phyloP scores from a whole-genome alignment of 352 stramenopile species.

The Phytophthora pinifolia region DNA sequence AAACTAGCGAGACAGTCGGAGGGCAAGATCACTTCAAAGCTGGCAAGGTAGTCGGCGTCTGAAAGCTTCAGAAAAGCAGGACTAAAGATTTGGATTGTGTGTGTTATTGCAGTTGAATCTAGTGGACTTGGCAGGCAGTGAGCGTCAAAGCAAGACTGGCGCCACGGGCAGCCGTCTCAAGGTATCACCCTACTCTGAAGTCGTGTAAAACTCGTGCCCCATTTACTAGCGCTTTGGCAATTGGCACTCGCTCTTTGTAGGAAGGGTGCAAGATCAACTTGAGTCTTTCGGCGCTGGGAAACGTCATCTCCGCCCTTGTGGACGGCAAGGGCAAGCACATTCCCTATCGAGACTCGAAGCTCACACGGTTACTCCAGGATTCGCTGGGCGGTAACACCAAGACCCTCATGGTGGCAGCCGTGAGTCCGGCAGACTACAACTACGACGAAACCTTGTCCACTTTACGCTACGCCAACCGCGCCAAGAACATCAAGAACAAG shows the following conservation, averaged over 20 bases:
- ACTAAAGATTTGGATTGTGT: not conserved
- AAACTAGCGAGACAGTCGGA: conserved; percentile 78
- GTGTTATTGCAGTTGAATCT: conserved; percentile 63
- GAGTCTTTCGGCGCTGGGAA: conserved; percentile 74
- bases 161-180: conserved; percentile 80
- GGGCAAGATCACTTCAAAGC: conserved; percentile 78
- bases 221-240: not conserved
- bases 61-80: not conserved
- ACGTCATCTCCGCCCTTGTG: conserved; percentile 86
- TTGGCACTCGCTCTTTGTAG: conserved; percentile 17
- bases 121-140: conserved; percentile 79
- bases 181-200: conserved; percentile 10
- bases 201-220: not conserved
- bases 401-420: conserved; percentile 95
- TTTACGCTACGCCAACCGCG: conserved; percentile 95
- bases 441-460: conserved; percentile 96
- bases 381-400: conserved; percentile 95
- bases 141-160: conserved; percentile 84
- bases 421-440: conserved; percentile 95
- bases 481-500: conserved; percentile 98
- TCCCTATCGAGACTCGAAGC: conserved; percentile 92
- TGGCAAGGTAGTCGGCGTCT: conserved; percentile 52
- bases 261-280: conserved; percentile 90
- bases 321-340: conserved; percentile 87
- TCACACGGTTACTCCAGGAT: conserved; percentile 92